These are phyloP conservation scores for Cercis canadensis DNA, from an alignment of 306 rosid genomes.

Conservation along the genomic window DNA sequence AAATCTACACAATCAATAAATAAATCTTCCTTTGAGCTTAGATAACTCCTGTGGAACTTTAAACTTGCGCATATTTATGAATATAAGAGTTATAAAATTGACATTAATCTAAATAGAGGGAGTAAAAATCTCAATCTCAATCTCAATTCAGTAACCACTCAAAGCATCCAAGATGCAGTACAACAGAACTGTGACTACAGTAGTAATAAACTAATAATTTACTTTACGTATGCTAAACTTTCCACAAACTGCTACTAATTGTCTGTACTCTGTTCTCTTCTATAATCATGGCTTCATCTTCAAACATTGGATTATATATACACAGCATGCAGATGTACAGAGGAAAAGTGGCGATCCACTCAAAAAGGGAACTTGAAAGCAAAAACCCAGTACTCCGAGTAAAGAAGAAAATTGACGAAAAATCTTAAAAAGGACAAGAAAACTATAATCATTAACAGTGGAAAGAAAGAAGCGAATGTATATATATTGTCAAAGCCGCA, in stretches of 20 bases:
- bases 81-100: too few species aligned
- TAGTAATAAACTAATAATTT: neutral
- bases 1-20: too few species aligned
- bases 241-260: neutral
- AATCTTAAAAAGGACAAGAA: neutral
- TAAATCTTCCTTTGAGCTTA: too few species aligned
- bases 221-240: neutral
- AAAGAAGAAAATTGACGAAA: conserved; percentile 7
- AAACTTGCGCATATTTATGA: too few species aligned
- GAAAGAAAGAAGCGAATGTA: conserved; percentile 17
- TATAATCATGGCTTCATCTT: conserved; percentile 18
- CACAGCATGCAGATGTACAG: conserved; percentile 29
- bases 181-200: neutral
- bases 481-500: neutral
- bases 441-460: conserved; percentile 23
- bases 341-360: conserved; percentile 34
- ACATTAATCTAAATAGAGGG: neutral
- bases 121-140: too few species aligned
- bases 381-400: conserved; percentile 20
- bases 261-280: neutral
- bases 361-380: conserved; percentile 17
- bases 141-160: too few species aligned
- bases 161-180: neutral
- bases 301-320: conserved; percentile 15
- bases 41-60: too few species aligned